A percentile compares a stretch with the other conserved stretches of the same genome.
These are phyloP conservation scores for Hsuehochloa calcarea DNA, from an alignment of 176 grass and related monocot genomes.

Conservation along the genomic window DNA sequence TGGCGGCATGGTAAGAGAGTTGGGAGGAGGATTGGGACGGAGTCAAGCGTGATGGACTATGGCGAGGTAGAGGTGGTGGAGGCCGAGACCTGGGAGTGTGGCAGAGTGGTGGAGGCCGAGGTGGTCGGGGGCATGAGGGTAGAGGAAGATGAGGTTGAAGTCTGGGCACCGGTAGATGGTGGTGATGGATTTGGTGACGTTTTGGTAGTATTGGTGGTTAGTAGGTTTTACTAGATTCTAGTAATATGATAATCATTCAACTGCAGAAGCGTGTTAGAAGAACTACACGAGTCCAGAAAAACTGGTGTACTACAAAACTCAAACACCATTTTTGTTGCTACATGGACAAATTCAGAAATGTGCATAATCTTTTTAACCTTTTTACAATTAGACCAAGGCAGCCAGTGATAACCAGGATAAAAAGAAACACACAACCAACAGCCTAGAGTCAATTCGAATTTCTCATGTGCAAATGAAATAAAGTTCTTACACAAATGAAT, in stretches of 20 bases:
- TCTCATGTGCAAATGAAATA: background rate
- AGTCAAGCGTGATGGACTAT: no score
- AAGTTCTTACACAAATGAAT: background rate
- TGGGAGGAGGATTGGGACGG: no score
- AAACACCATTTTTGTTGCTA: background rate
- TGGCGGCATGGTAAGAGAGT: no score
- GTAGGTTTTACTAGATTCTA: no score
- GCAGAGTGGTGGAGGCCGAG: no score
- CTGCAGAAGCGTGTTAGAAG: background rate
- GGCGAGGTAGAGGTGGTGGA: no score
- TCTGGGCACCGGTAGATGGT: no score
- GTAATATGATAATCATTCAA: background rate
- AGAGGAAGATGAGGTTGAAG: no score
- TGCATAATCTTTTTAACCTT: background rate
- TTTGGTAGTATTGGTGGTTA: no score
- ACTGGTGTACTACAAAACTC: background rate
- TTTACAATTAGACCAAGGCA: background rate
- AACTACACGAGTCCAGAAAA: background rate
- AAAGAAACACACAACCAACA: background rate
- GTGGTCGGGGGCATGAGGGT: no score
- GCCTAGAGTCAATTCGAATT: background rate
- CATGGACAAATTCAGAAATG: slow-evolving; percentile 2
- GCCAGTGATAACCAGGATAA: background rate
- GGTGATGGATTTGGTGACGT: no score
- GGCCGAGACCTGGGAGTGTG: no score